Evolutionary conservation across 2,329 filamentous ascomycete genomes (phyloP), one percentile per base, ranked within the genome.

Genomic region (Calcarisporium arbuscula): DNA sequence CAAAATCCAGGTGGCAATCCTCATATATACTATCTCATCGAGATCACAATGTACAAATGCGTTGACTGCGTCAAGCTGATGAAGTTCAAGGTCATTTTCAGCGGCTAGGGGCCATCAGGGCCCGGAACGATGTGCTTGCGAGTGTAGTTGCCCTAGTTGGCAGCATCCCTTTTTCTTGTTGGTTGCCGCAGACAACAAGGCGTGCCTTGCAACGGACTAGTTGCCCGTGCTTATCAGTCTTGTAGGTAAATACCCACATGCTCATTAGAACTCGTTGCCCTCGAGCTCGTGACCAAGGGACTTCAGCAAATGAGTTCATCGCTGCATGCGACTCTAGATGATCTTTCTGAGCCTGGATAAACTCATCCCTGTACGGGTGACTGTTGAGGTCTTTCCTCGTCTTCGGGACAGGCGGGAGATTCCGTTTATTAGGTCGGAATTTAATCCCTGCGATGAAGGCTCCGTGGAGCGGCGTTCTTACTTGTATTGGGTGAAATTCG

Each of bases 111-210:
- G 27, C 8, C 27, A 28, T 28, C 8, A 28, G 27, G 14, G 14
- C 14, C 27, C 27, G 8, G 14, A 28, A 28, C 8, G 27, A 28
- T 15, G 17, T 8, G 14, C 27, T 28, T 28, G 27, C 27, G 8
- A 28, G 14, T 15, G 27, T 28, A 14, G 27, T 28, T 28, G 27
- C 27, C 14, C 27, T 28, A 8, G 27, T 28, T 8, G 27, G 27
- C 27, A 28, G 27, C 9, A 8, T 16, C 9, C 14, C 14, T 15
- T 28, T 28, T 15, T 8, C 8, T 28, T 28, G 27, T 15, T 28
- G 27, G 14, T 28, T 28, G n/a, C 27, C 27, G 8, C 27, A 28
- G 9, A 28, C 27, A 28, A 28, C 27, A 28, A 28, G 27, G 8
- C 27, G 27, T 28, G 27, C 27, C 27, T 28, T 28, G 27, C 27